Conservation (phyloP, 108 stramenopile species). For the Cyclotella distinguenda region DNA sequence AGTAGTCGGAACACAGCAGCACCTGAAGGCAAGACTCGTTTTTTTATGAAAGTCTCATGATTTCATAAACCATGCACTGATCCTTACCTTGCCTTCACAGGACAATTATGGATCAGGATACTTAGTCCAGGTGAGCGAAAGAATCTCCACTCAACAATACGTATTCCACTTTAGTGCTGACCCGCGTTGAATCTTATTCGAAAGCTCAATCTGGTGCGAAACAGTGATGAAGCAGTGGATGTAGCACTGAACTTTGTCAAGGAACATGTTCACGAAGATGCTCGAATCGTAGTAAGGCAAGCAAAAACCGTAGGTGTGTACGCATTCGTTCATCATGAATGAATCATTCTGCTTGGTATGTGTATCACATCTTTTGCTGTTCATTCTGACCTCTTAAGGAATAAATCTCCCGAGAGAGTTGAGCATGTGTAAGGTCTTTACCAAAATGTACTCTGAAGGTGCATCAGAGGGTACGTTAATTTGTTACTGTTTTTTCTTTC, state of each 20-base stretch:
- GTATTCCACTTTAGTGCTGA: not conserved
- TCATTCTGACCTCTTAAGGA: not conserved
- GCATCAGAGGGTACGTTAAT: constrained; percentile 23
- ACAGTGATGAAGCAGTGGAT: constrained; percentile 31
- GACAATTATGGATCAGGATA: constrained; percentile 58
- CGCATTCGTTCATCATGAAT: no score
- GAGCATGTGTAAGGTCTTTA: constrained; percentile 42
- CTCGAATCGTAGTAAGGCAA: constrained; percentile 39
- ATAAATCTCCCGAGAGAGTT: constrained; percentile 48
- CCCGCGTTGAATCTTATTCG: not conserved
- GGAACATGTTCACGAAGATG: constrained; percentile 41
- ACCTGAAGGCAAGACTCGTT: constrained; percentile 60
- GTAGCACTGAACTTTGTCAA: constrained; percentile 45
- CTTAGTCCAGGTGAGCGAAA: constrained; percentile 35
- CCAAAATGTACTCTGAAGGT: constrained; percentile 37
- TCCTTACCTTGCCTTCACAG: not conserved
- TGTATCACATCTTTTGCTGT: no score
- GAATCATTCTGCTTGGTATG: not conserved
- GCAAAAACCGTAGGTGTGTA: constrained; percentile 56
- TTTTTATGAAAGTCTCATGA: constrained; percentile 29
- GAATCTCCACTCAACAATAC: not conserved
- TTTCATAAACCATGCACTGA: not conserved
- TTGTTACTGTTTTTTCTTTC: not conserved
- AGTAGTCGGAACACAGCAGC: constrained; percentile 77
- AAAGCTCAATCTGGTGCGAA: constrained; percentile 44